Evolutionary conservation across 441 rosid species (phyloP).

Genomic region (Sinapis alba): DNA sequence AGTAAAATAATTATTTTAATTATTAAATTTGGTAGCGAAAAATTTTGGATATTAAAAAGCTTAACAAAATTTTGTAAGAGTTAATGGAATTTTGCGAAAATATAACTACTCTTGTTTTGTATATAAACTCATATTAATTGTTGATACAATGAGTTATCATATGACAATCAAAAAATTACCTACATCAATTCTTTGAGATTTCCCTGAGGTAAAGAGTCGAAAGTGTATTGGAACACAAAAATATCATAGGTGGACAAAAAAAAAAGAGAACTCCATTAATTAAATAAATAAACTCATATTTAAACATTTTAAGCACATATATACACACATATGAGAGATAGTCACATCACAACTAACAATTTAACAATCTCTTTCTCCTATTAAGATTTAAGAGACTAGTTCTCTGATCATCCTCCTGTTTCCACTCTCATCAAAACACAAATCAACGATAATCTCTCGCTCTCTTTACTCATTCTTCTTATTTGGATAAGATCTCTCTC

Average conservation of each 20-base stretch:
- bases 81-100: background rate
- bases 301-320: constrained; percentile 44
- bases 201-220: constrained; percentile 32
- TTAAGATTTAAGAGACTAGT: constrained; percentile 44
- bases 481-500: constrained; percentile 57
- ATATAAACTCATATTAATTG: background rate
- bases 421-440: constrained; percentile 46
- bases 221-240: constrained; percentile 29
- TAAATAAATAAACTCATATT: constrained; percentile 5
- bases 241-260: constrained; percentile 12
- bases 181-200: constrained; percentile 31
- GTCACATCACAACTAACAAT: constrained; percentile 45
- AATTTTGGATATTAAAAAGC: too few relatives aligned
- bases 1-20: too few relatives aligned
- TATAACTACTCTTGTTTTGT: background rate
- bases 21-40: too few relatives aligned
- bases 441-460: constrained; percentile 42
- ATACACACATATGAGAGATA: constrained; percentile 29
- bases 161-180: background rate
- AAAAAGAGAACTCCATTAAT: constrained; percentile 11
- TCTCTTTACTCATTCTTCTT: constrained; percentile 42
- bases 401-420: constrained; percentile 51
- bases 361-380: constrained; percentile 34
- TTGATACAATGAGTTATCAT: background rate
- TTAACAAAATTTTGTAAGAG: too few relatives aligned